A percentile compares a stretch with the other conserved stretches of the same genome.
Evolutionary conservation across 257 asterid species (phyloP).

Genomic region (Solanum pinnatisectum): DNA sequence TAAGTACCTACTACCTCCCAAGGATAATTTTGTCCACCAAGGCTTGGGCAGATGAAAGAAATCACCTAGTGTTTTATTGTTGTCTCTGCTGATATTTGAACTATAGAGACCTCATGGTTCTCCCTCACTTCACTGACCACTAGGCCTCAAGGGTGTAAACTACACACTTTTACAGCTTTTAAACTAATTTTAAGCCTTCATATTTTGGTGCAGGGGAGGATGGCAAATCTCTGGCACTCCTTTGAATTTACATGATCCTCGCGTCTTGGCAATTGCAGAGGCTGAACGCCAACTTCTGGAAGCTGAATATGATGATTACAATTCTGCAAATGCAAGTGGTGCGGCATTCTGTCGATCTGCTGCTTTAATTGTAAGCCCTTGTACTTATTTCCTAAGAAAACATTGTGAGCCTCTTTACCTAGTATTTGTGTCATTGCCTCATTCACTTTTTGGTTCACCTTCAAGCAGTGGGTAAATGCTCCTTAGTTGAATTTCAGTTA

Average conservation of each 20-base stretch:
- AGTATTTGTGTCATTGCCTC: neutral
- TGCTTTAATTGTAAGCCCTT: conserved; percentile 74
- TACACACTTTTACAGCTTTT: neutral
- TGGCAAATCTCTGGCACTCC: conserved; percentile 98
- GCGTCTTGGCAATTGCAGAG: conserved; percentile 83
- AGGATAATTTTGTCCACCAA: neutral
- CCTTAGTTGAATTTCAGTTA: neutral
- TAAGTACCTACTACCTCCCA: neutral
- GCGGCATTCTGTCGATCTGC: conserved; percentile 95
- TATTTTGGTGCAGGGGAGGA: conserved; percentile 58
- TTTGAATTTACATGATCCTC: conserved; percentile 85
- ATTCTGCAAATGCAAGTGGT: conserved; percentile 70
- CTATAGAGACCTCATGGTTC: neutral
- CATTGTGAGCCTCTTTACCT: neutral
- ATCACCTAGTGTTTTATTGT: neutral
- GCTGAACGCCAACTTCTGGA: conserved; percentile 93
- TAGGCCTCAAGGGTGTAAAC: neutral
- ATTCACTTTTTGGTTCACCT: neutral
- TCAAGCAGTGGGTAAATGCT: neutral
- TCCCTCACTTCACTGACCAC: neutral
- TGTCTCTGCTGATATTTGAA: neutral
- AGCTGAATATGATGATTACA: conserved; percentile 81
- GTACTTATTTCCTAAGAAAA: neutral
- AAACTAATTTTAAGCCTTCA: neutral
- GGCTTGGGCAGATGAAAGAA: neutral